Evolutionary conservation across 2,329 filamentous ascomycete species (phyloP).

Genomic region (Periconia sp.): DNA sequence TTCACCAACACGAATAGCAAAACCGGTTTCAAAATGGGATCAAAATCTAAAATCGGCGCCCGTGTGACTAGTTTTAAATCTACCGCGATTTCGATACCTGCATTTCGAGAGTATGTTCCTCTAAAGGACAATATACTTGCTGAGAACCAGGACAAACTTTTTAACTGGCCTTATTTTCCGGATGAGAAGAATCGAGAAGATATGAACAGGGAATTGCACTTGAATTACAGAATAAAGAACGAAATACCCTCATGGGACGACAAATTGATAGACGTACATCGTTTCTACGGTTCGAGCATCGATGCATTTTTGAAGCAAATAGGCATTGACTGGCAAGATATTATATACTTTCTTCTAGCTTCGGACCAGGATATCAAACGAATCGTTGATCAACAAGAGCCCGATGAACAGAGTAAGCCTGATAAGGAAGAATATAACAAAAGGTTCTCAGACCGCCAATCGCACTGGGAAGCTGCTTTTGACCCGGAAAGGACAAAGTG

Average conservation of each 20-base stretch:
- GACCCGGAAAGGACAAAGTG: conserved; percentile 32
- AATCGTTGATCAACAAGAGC: too few relatives aligned
- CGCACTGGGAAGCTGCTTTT: conserved; percentile 32
- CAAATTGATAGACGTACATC: conserved; percentile 34
- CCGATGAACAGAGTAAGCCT: conserved; percentile 7
- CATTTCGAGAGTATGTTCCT: conserved; percentile 46
- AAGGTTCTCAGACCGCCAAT: conserved; percentile 14
- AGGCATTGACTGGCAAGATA: conserved; percentile 37
- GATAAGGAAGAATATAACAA: conserved; percentile 9
- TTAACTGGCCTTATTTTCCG: conserved; percentile 39
- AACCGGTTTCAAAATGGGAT: too few relatives aligned
- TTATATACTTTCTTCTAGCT: conserved; percentile 46
- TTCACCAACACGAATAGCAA: conserved; percentile 11
- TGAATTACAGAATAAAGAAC: conserved; percentile 20
- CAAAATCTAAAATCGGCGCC: conserved; percentile 6
- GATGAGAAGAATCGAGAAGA: conserved; percentile 23
- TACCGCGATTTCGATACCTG: conserved; percentile 29
- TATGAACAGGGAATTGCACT: conserved; percentile 29
- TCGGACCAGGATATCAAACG: conserved; percentile 11
- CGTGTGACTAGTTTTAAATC: conserved; percentile 19
- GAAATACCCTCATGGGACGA: conserved; percentile 26
- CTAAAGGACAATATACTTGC: conserved; percentile 46
- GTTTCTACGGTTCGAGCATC: conserved; percentile 38
- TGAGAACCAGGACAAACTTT: conserved; percentile 44
- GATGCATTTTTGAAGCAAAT: conserved; percentile 40